Evolutionary conservation across 805 yeast genomes (phyloP), one percentile per base, ranked within the genome.

Genomic region (Dipodascopsis uninucleata): DNA sequence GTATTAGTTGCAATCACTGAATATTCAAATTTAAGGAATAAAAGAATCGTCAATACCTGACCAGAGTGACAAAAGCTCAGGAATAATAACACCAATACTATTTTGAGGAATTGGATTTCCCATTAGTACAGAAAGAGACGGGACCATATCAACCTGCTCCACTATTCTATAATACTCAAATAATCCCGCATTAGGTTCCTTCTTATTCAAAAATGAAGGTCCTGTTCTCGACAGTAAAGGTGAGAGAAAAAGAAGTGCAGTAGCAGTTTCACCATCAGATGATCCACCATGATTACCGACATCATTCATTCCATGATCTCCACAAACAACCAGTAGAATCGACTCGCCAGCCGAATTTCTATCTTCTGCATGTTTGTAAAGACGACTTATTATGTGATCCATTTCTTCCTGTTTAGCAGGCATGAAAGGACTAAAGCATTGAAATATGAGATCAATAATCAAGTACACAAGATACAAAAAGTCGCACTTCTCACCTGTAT

Each of bases 251-350:
- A 79, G 67, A 58, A 93, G 58, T 0, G 83, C 97, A 1, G 98
- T 82, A 12, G 88, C 83, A 0, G 97, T 90, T 63, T 93, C 99
- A 1, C 96, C 95, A 0, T 73, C 61, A 2, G 96, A 84, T 0
- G 97, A 85, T 1, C 97, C 99, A 5, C 99, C 99, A 62, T 93
- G 97, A 58, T 89, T 90, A 1, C 97, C 97, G 3, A 83, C 77
- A 43, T 88, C 94, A 60, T 88, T 88, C 97, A 89, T 89, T 3
- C 97, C 97, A 63, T 89, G 97, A 58, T 89, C 97, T 0, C 97
- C 97, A 71, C 85, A 67, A 0, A 89, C 76, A 4, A 89, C 76
- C 18, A 90, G 64, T 38, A 93, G 62, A 0, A 95, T 82, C 17
- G 70, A 66, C 8, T 31, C 41, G 7, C 72, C 72, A 14, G 66